Percentiles rank a stretch among this genome's conserved stretches.
Evolutionary conservation across 116 monocot species (phyloP).

Genomic region (Posidonia oceanica): DNA sequence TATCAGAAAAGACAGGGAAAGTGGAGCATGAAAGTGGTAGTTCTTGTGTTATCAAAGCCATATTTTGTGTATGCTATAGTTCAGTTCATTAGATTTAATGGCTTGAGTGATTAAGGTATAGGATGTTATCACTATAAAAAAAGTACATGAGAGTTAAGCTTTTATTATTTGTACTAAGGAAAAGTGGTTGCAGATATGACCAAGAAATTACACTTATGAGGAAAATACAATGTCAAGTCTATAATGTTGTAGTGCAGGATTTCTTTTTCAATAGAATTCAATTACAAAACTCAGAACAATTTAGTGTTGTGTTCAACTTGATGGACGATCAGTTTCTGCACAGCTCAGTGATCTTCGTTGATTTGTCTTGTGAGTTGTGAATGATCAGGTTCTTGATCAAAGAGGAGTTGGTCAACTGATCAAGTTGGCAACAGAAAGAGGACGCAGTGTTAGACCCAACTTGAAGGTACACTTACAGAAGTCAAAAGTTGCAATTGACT

Average conservation of each 20-base stretch:
- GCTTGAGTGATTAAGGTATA: too few relatives aligned
- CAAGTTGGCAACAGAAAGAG: conserved; percentile 84
- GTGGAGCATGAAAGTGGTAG: not conserved
- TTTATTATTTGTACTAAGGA: too few relatives aligned
- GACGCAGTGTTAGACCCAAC: conserved; percentile 56
- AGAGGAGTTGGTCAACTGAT: conserved; percentile 84
- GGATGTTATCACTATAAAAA: too few relatives aligned
- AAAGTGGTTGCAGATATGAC: too few relatives aligned
- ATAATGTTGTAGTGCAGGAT: not conserved
- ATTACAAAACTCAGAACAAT: not conserved
- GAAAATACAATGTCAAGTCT: not conserved
- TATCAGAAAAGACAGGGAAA: not conserved
- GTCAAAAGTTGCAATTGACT: not conserved
- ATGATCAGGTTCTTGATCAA: conserved; percentile 73
- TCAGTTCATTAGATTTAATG: too few relatives aligned
- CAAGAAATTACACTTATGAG: not conserved
- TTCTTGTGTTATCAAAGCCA: not conserved
- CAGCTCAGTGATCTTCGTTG: too few relatives aligned
- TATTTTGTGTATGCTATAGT: too few relatives aligned
- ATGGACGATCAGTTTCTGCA: too few relatives aligned
- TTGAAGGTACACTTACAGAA: conserved; percentile 48
- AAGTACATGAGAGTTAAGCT: too few relatives aligned
- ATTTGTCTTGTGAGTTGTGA: not conserved
- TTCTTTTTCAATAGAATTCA: not conserved
- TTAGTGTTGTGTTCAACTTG: too few relatives aligned